Evolutionary conservation across 805 yeast genomes (phyloP), one percentile per base, ranked within the genome.

Genomic region (Brettanomyces bruxellensis): DNA sequence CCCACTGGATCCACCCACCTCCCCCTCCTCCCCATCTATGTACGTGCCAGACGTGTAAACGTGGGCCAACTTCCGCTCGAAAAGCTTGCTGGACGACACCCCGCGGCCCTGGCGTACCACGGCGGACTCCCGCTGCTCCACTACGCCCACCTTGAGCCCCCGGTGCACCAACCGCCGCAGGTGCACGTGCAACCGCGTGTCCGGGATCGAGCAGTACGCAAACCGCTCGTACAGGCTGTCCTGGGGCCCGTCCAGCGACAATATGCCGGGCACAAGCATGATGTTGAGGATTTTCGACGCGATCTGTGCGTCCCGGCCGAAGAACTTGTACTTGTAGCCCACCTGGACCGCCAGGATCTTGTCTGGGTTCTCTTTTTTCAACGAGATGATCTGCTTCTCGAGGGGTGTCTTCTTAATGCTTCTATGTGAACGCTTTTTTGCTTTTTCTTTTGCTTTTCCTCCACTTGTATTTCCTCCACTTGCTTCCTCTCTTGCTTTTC

Each of bases 301-400:
- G 4, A 68, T 66, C 12, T 69, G 71, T 0, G 98, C 97, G 64
- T 91, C 97, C 46, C 80, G 73, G 0, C 95, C 96, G 60, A 78
- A 87, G 50, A 90, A 81, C 57, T 86, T 86, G 66, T 80, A 93
- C 62, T 88, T 89, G 66, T 91, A 93, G 0, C 99, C 99, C 3
- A 86, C 95, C 60, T 93, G 93, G 25, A 91, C 72, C 0, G 93
- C 81, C 7, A 93, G 67, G 1, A 93, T 54, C 45, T 86, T 86
- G 53, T 87, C 95, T 44, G 58, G 58, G 58, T 91, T 67, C 2
- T 63, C 55, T 5, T 62, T 53, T 57, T 89, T 89, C 44, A 93
- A 65, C 3, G 79, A 82, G 28, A 80, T 67, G 49, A 81, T 79
- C 62, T 90, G 97, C 50, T 73, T 75, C 53, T 89, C 97, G 35